Base-by-base conservation (phyloP, 352 stramenopile genomes). In the Phytophthora brassicae region DNA sequence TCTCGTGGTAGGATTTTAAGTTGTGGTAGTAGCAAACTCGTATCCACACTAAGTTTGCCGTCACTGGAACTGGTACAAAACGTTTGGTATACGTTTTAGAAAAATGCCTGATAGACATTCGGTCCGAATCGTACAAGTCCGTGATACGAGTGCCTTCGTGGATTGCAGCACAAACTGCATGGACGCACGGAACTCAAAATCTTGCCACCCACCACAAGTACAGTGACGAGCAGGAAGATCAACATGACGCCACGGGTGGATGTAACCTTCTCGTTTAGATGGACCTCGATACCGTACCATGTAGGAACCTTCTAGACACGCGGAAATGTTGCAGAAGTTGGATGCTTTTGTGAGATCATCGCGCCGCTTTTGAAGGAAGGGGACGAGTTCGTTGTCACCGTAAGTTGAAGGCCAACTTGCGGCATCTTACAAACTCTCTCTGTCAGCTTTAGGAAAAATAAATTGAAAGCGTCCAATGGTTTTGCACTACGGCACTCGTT, bases 121-220 rank as follows among this genome's bases (percentile, higher is more conserved):
- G 3, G 2, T 24, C 6, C 1, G 13, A 1, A 11, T 60, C 28
- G 22, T 38, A 52, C 19, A 60, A n/a, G n/a, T 12, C 26, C 2
- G 8, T 28, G 5, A 60, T 24, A 1, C n/a, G 29, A 3, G 3
- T 44, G 0, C 41, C 29, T 24, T 52, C 41, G 9, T 19, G 3
- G 8, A 60, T 36, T 0, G 42, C 52, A n/a, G 52, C 52, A 20
- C 28, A 24, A 4, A 52, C 42, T 13, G 52, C 52, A 4, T 60
- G 52, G 0, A 60, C 28, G 17, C 42, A 52, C 0, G 52, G 14
- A 60, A 60, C 6, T 60, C 42, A 4, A 36, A 35, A 20, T 60
- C 52, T 43, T 52, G 19, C 42, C 52, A 60, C 1, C 20, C 41
- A 8, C 29, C 42, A 22, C 52, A 60, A 11, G 41, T 45, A 20